These are phyloP conservation scores for Scleromitrula shiraiana DNA, from an alignment of 2,329 filamentous ascomycete genomes.

Conservation along the genomic window DNA sequence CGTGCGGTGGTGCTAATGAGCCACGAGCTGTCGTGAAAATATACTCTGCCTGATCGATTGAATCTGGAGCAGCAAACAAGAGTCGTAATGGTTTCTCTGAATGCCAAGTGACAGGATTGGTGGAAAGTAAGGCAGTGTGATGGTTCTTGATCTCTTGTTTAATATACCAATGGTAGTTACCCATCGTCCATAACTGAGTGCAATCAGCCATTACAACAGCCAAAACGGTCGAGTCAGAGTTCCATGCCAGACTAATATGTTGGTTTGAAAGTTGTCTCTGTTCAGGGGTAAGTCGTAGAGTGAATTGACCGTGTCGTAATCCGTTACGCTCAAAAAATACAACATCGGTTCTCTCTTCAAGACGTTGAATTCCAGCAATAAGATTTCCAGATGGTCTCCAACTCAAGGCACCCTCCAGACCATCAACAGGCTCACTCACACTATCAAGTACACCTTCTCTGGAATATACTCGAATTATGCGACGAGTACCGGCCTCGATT, in stretches of 20 bases:
- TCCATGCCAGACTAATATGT: slow-evolving; percentile 71
- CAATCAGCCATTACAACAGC: slow-evolving; percentile 68
- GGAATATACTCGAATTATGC: slow-evolving; percentile 83
- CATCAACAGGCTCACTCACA: slow-evolving; percentile 89
- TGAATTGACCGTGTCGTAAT: slow-evolving; percentile 91
- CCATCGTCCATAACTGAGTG: slow-evolving; percentile 92
- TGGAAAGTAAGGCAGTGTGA: slow-evolving; percentile 30
- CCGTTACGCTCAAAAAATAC: slow-evolving; percentile 97
- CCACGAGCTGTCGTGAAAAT: slow-evolving; percentile 61
- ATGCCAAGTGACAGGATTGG: slow-evolving; percentile 56
- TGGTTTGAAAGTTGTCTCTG: slow-evolving; percentile 47
- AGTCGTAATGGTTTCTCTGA: slow-evolving; percentile 73
- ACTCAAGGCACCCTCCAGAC: slow-evolving; percentile 76
- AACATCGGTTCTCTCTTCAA: slow-evolving; percentile 63
- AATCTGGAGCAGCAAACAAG: slow-evolving; percentile 42
- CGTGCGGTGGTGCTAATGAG: slow-evolving; percentile 60
- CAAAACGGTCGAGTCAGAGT: slow-evolving; percentile 82
- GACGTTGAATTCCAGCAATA: slow-evolving; percentile 74
- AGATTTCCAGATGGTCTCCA: slow-evolving; percentile 90
- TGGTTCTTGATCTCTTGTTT: slow-evolving; percentile 71
- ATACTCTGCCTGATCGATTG: slow-evolving; percentile 56
- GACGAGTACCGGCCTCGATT: slow-evolving; percentile 58
- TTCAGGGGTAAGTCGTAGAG: slow-evolving; percentile 58
- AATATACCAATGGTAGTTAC: slow-evolving; percentile 96
- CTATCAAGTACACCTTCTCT: slow-evolving; percentile 86